phyloP scores from a whole-genome alignment of 2,329 filamentous ascomycete genomes.

The Blastomyces parvus region DNA sequence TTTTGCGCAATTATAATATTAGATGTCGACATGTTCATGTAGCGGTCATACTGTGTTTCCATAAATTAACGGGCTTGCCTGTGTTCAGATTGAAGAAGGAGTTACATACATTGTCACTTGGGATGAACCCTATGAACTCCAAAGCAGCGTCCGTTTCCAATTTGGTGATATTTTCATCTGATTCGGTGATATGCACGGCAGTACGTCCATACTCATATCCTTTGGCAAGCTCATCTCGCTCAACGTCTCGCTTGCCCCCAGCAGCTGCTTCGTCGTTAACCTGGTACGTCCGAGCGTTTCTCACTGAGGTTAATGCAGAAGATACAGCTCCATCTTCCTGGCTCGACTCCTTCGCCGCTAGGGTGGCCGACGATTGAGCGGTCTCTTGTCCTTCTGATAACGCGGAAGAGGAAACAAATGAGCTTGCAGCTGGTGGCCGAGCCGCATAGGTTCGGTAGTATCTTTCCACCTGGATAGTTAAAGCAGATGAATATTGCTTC shows the following conservation, averaged over 20 bases:
- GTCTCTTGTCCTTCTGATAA: conserved; percentile 39
- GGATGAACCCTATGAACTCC: conserved; percentile 79
- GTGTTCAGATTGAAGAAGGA: background rate
- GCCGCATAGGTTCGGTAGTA: conserved; percentile 81
- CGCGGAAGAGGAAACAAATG: conserved; percentile 53
- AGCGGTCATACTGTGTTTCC: conserved; percentile 59
- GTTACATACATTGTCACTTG: conserved; percentile 52
- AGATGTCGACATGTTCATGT: conserved; percentile 72
- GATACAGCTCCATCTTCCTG: conserved; percentile 32
- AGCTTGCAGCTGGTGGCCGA: conserved; percentile 63
- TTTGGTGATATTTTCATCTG: conserved; percentile 80
- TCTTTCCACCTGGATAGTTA: conserved; percentile 78
- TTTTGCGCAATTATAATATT: conserved; percentile 69
- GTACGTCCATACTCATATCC: conserved; percentile 91
- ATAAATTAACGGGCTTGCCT: background rate
- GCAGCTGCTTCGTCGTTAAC: conserved; percentile 64
- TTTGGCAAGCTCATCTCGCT: conserved; percentile 75
- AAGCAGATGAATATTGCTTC: conserved; percentile 59
- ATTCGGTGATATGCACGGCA: conserved; percentile 77
- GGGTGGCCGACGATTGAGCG: conserved; percentile 45
- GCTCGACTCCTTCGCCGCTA: conserved; percentile 27
- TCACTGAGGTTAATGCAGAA: conserved; percentile 56
- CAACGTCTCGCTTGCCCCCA: conserved; percentile 72
- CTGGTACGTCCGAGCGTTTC: conserved; percentile 67
- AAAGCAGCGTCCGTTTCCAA: conserved; percentile 67